Evolutionary conservation across 805 yeast genomes (phyloP).

Genomic region (Candida tallmaniae): DNA sequence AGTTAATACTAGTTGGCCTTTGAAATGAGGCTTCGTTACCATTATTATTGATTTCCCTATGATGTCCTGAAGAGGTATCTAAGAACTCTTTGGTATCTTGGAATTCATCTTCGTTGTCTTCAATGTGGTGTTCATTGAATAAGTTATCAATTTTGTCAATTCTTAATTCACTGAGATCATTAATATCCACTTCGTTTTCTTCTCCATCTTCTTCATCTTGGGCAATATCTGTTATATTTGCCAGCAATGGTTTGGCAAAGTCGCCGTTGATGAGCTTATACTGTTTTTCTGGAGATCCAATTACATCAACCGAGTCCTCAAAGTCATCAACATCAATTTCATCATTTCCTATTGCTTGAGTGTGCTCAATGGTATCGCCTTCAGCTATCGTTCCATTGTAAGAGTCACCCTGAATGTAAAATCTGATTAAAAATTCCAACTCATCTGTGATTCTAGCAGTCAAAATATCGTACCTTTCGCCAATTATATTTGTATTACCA

Average conservation of each 20-base stretch:
- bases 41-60: constrained; percentile 6
- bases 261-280: not conserved
- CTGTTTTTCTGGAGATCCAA: constrained; percentile 16
- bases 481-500: constrained; percentile 16
- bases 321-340: constrained; percentile 29
- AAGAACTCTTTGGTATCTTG: not conserved
- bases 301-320: constrained; percentile 18
- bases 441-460: constrained; percentile 72
- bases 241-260: constrained; percentile 2
- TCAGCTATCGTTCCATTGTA: constrained; percentile 16
- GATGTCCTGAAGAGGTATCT: not conserved
- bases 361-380: constrained; percentile 13
- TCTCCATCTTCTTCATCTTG: constrained; percentile 7
- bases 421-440: constrained; percentile 49
- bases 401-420: constrained; percentile 29
- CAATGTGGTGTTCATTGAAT: constrained; percentile 16
- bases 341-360: constrained; percentile 10
- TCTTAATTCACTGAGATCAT: constrained; percentile 36
- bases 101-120: not conserved
- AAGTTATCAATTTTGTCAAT: constrained; percentile 34
- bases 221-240: constrained; percentile 5
- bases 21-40: constrained; percentile 30
- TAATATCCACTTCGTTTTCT: constrained; percentile 23
- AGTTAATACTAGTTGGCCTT: constrained; percentile 36
- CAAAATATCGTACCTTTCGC: constrained; percentile 51